Conservation (phyloP, 75 land plant species). For the Pinus tabuliformis region DNA sequence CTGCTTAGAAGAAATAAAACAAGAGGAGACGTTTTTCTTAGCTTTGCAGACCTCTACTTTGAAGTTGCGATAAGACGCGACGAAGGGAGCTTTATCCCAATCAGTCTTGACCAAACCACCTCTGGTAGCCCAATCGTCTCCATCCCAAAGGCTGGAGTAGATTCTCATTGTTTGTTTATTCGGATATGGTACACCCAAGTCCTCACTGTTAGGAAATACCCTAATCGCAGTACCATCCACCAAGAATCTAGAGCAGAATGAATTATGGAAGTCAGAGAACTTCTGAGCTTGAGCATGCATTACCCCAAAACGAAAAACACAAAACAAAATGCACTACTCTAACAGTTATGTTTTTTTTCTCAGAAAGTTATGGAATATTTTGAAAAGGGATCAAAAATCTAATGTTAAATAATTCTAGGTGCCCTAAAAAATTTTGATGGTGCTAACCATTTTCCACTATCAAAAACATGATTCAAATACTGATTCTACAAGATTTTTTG, state of each 20-base stretch:
- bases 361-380: no score
- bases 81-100: constrained; percentile 34
- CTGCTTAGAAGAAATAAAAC: no score
- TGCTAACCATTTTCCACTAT: no score
- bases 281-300: not conserved
- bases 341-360: no score
- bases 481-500: no score
- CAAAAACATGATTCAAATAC: no score
- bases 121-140: constrained; percentile 32
- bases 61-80: constrained; percentile 19
- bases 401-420: no score
- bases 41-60: not conserved
- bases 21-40: no score
- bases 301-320: not conserved
- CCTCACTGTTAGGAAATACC: constrained; percentile 34
- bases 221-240: constrained; percentile 45
- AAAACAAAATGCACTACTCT: no score
- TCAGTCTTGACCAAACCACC: constrained; percentile 30
- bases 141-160: constrained; percentile 30
- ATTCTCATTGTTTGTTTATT: constrained; percentile 32
- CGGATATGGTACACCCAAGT: constrained; percentile 33
- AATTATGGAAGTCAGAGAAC: not conserved
- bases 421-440: no score
- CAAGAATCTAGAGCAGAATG: constrained; percentile 18
- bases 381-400: no score